A percentile compares a stretch with the other conserved stretches of the same genome.
Evolutionary conservation across 441 rosid species (phyloP).

Genomic region (Kokia cookei): DNA sequence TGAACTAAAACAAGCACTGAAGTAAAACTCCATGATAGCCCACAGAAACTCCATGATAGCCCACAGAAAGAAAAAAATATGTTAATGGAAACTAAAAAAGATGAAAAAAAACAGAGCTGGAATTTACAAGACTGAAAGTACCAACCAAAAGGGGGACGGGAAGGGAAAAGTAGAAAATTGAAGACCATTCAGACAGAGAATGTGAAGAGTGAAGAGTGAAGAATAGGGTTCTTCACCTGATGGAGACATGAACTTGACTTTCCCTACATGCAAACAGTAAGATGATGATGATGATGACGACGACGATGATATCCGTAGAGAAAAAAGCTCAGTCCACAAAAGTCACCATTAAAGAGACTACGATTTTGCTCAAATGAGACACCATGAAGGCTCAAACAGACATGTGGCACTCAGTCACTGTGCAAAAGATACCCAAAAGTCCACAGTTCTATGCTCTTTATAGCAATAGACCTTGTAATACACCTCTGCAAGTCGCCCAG

Average conservation of each 20-base stretch:
- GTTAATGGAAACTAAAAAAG: not conserved
- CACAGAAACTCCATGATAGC: too few species aligned
- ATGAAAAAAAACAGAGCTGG: not conserved
- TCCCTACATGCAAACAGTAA: slow-evolving; percentile 57
- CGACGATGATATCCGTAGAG: slow-evolving; percentile 79
- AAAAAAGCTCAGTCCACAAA: slow-evolving; percentile 92
- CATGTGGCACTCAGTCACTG: not conserved
- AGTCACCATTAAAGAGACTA: slow-evolving; percentile 89
- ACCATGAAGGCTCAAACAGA: not conserved
- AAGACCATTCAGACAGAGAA: too few species aligned
- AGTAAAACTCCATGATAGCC: not conserved
- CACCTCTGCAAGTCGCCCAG: too few species aligned
- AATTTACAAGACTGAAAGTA: not conserved
- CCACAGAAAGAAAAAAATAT: not conserved
- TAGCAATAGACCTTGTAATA: too few species aligned
- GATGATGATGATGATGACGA: not conserved
- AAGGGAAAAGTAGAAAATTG: not conserved
- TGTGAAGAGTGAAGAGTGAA: not conserved
- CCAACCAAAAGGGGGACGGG: not conserved
- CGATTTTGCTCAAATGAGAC: slow-evolving; percentile 1
- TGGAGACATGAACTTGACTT: too few species aligned
- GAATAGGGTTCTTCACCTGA: slow-evolving; percentile 36
- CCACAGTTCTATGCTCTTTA: not conserved
- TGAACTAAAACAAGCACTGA: not conserved
- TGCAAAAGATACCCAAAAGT: not conserved